Conservation (phyloP, 164 flowering plant genomes). For the Taxillus chinensis region DNA sequence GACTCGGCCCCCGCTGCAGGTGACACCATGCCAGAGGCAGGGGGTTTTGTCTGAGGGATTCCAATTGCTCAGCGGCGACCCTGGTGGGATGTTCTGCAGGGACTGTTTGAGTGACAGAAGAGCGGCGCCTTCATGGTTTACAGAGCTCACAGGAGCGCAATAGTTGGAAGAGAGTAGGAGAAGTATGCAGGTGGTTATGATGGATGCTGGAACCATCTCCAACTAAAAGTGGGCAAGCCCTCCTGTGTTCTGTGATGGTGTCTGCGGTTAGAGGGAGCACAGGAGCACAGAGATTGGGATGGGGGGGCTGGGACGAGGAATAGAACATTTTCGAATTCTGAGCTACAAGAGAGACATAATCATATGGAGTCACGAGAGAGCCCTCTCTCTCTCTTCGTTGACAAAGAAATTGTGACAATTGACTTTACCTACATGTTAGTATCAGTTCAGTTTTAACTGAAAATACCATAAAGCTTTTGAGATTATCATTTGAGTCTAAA, state of each 20-base stretch:
- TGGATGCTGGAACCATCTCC: not conserved
- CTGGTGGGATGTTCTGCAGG: not conserved
- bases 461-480: too few species aligned
- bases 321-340: too few species aligned
- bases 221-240: not conserved
- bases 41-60: not conserved
- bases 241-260: not conserved
- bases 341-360: too few species aligned
- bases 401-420: too few species aligned
- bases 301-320: too few species aligned
- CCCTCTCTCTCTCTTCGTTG: too few species aligned
- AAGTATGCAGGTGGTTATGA: not conserved
- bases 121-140: not conserved
- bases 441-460: too few species aligned
- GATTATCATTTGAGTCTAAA: too few species aligned
- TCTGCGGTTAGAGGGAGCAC: too few species aligned
- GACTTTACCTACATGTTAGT: too few species aligned
- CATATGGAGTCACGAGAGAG: too few species aligned
- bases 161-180: not conserved
- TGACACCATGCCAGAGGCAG: not conserved
- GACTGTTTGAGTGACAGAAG: slow-evolving; percentile 1
- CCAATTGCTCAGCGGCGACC: not conserved
- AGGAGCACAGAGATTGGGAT: too few species aligned
- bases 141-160: not conserved
- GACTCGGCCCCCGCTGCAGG: slow-evolving; percentile 8